Evolutionary conservation across 2,329 filamentous ascomycete genomes (phyloP), one percentile per base, ranked within the genome.

Genomic region (Mycocentrospora acerina): DNA sequence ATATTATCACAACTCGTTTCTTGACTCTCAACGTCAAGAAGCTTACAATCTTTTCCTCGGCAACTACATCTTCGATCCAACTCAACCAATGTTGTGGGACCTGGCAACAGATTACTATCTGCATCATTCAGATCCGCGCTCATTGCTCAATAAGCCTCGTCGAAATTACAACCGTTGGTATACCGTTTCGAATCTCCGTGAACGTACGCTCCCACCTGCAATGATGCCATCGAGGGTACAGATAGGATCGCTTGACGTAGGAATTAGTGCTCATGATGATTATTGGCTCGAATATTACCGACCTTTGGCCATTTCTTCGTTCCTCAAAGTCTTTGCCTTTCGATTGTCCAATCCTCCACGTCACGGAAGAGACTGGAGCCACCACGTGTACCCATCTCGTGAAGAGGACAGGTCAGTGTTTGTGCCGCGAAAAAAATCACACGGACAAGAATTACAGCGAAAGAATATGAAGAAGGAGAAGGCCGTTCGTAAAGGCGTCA

Each of bases 251-350:
- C 38, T 43, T 8, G 49, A 52, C 26, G 60, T 42, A 8, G 57
- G 56, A 11, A 69, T 86, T 3, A 71, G 76, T 3, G 81, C 79
- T 43, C 89, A 88, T 44, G 91, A 97, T 60, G 90, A 97, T 66
- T 98, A 95, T 67, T 98, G 93, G 93, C 75, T 93, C 7, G 93
- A 98, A 64, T 97, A 96, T 66, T 98, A 98, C 63, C 83, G 90
- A 11, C 93, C 93, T 0, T 78, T 88, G 7, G 88, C 87, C 0
- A 71, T 97, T 1, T 95, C 93, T 0, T 93, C 89, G 0, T 89
- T 97, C 51, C 79, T 84, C 11, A 98, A 96, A 62, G 86, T 96
- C 64, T 96, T 95, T 62, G 82, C 89, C 0, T 95, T 87, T 68
- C 90, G 88, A 61, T 88, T 97, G 79, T 95, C 91, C 60, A 57